A percentile compares a stretch with the other conserved stretches of the same genome.
phyloP scores from a whole-genome alignment of 2,329 filamentous ascomycete genomes.

The Pseudogymnoascus sp. region DNA sequence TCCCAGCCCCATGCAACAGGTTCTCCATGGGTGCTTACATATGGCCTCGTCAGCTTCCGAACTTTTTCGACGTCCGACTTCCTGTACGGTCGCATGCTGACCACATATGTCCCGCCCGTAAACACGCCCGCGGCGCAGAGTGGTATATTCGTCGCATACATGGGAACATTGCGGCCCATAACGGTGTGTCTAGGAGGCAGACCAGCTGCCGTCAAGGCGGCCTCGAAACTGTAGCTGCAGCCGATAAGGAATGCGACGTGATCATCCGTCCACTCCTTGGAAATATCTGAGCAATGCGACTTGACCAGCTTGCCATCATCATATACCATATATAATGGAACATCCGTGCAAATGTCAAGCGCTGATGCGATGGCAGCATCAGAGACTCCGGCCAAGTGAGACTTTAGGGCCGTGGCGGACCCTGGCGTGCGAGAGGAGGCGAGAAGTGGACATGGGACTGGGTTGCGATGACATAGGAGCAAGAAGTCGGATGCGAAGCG shows the following conservation, averaged over 20 bases:
- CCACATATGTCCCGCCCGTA: conserved; percentile 45
- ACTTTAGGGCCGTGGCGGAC: conserved; percentile 34
- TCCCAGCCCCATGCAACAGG: conserved; percentile 60
- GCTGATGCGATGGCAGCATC: conserved; percentile 31
- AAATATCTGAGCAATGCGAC: conserved; percentile 36
- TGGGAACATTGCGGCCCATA: conserved; percentile 46
- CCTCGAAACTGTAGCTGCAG: conserved; percentile 57
- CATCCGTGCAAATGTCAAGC: conserved; percentile 51
- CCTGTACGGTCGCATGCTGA: conserved; percentile 56
- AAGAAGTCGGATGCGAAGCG: conserved; percentile 51
- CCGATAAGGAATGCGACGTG: conserved; percentile 58
- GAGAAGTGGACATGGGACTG: conserved; percentile 54
- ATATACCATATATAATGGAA: conserved; percentile 53
- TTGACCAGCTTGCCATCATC: conserved; percentile 37
- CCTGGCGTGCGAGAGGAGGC: conserved; percentile 43
- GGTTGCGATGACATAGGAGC: conserved; percentile 51
- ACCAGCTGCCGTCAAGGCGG: conserved; percentile 43
- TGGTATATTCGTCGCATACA: conserved; percentile 52
- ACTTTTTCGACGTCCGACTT: conserved; percentile 43
- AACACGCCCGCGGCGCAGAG: conserved; percentile 53
- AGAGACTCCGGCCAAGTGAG: conserved; percentile 28
- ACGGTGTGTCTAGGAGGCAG: conserved; percentile 44
- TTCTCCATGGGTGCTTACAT: conserved; percentile 53
- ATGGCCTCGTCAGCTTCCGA: conserved; percentile 47
- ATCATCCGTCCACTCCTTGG: conserved; percentile 45